These are phyloP conservation scores for Macadamia tetraphylla DNA, from an alignment of 164 flowering plant species.

Conservation along the genomic window DNA sequence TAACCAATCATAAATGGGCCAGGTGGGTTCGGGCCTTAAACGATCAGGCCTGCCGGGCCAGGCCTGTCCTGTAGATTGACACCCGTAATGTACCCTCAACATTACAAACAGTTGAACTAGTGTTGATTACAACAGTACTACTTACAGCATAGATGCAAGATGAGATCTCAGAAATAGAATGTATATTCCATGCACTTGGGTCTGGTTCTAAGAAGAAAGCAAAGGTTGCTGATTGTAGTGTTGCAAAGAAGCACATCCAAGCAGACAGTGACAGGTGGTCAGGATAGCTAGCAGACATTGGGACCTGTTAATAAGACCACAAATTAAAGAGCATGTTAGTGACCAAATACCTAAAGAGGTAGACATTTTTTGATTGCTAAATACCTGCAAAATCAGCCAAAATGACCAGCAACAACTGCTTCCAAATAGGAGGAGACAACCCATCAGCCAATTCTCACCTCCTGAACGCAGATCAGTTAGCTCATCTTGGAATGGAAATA, in stretches of 20 bases:
- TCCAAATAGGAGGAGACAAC: constrained; percentile 46
- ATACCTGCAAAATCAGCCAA: constrained; percentile 72
- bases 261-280: constrained; percentile 53
- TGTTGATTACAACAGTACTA: constrained; percentile 1
- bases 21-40: no score
- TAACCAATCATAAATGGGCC: no score
- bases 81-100: no score
- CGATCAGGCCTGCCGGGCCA: no score
- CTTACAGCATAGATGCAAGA: constrained; percentile 44
- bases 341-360: background rate
- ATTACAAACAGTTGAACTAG: background rate
- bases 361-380: background rate
- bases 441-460: constrained; percentile 43
- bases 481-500: constrained; percentile 1
- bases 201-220: constrained; percentile 40
- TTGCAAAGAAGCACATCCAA: constrained; percentile 67
- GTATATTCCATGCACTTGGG: constrained; percentile 36
- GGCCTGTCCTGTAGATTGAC: no score
- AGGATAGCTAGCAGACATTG: constrained; percentile 41
- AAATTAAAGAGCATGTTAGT: background rate
- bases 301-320: constrained; percentile 36
- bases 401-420: constrained; percentile 52
- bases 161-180: constrained; percentile 30
- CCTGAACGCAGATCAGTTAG: constrained; percentile 5
- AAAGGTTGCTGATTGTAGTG: constrained; percentile 43